These are phyloP conservation scores for Themeda triandra DNA, from an alignment of 176 grass and related monocot genomes.

Conservation along the genomic window DNA sequence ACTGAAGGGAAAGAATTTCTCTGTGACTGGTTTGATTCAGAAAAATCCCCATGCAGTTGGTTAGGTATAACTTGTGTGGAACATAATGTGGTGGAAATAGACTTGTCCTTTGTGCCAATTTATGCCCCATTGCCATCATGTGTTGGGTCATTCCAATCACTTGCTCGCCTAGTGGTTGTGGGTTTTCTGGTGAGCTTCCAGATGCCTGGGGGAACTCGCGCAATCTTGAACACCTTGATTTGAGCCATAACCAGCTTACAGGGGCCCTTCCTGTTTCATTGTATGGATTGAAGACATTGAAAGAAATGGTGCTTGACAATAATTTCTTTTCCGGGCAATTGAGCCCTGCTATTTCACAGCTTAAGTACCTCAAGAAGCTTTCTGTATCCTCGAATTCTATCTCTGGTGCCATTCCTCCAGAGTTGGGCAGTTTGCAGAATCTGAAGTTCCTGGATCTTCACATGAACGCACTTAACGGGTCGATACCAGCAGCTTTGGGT, in stretches of 20 bases:
- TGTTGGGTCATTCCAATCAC: slow-evolving; percentile 53
- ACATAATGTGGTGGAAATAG: slow-evolving; percentile 52
- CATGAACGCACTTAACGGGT: slow-evolving; percentile 57
- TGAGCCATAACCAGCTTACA: slow-evolving; percentile 68
- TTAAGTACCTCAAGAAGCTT: slow-evolving; percentile 58
- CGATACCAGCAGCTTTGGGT: slow-evolving; percentile 50
- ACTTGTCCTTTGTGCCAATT: slow-evolving; percentile 61
- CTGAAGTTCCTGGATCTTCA: slow-evolving; percentile 66
- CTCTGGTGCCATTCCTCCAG: slow-evolving; percentile 55
- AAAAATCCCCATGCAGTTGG: slow-evolving; percentile 80
- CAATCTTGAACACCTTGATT: slow-evolving; percentile 58
- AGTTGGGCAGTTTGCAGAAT: slow-evolving; percentile 65
- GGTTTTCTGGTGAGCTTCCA: slow-evolving; percentile 65
- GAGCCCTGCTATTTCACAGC: slow-evolving; percentile 48
- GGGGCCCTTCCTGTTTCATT: slow-evolving; percentile 61
- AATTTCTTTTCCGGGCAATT: slow-evolving; percentile 65
- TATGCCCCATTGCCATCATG: slow-evolving; percentile 56
- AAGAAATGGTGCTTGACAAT: slow-evolving; percentile 54
- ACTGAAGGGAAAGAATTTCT: slow-evolving; percentile 60
- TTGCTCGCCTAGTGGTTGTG: slow-evolving; percentile 56
- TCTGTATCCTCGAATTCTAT: slow-evolving; percentile 60
- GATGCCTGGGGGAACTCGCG: slow-evolving; percentile 40
- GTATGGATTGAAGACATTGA: slow-evolving; percentile 49
- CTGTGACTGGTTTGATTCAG: slow-evolving; percentile 75
- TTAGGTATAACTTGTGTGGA: slow-evolving; percentile 56